Conservation (phyloP, 2,329 filamentous ascomycete species). For the Coleophoma cylindrospora region DNA sequence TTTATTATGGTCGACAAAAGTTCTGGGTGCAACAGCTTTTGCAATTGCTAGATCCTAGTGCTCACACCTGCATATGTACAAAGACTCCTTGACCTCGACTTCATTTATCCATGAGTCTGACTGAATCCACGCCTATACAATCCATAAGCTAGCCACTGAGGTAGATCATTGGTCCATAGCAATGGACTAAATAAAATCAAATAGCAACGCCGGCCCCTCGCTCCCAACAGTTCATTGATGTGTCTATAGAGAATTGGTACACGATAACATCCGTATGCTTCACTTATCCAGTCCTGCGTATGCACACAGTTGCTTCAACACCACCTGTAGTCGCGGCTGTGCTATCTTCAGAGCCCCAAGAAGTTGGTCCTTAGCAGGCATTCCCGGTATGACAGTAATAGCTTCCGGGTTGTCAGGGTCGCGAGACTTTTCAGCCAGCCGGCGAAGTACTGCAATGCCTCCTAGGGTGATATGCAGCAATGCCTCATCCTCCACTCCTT, state of each 20-base stretch:
- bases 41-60: too few species aligned
- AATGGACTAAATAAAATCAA: not conserved
- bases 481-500: conserved; percentile 27
- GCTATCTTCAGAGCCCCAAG: conserved; percentile 63
- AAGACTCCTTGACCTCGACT: not conserved
- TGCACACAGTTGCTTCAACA: conserved; percentile 64
- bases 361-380: conserved; percentile 64
- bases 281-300: conserved; percentile 50
- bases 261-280: conserved; percentile 17
- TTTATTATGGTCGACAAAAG: too few species aligned
- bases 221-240: conserved; percentile 20
- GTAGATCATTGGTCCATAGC: too few species aligned
- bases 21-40: too few species aligned
- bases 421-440: conserved; percentile 61
- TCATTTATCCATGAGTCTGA: not conserved
- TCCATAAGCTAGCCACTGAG: too few species aligned
- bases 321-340: conserved; percentile 55
- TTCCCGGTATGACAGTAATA: conserved; percentile 52
- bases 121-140: not conserved
- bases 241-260: conserved; percentile 25
- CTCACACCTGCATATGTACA: not conserved
- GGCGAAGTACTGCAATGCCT: conserved; percentile 62
- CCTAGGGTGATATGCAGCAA: conserved; percentile 54
- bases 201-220: conserved; percentile 23
- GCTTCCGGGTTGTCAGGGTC: conserved; percentile 46